Evolutionary conservation across 2,329 filamentous ascomycete species (phyloP), one percentile per base, ranked within the genome.

Genomic region (Incumbomyces lentus): DNA sequence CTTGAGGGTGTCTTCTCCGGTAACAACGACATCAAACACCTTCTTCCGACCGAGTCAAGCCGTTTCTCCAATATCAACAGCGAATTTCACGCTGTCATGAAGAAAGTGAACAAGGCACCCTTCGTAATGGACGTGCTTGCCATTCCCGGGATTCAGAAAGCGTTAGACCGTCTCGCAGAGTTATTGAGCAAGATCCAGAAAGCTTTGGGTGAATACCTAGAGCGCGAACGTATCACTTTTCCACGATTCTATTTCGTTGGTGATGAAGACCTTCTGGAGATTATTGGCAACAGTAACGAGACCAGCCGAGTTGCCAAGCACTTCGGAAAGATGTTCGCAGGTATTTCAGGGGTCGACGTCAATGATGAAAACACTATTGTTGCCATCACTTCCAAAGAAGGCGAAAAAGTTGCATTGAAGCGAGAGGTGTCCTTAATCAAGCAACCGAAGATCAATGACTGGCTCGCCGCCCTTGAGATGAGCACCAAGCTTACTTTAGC

Each of bases 311-410:
- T 98, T 55, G 87, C 92, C 34, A 98, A 98, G 65, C 93, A 99
- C 70, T 88, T 99, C 72, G 90, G 94, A 65, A 99, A 99, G 73
- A 99, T 99, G 92, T 99, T 99, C 72, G 92, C 93, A 53, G 92
- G 92, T 52, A 74, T 98, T 40, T 90, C 84, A 3, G 92, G 92
- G 2, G 76, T 98, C 31, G 73, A 89, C 35, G 90, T 95, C 72
- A 87, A 94, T 55, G 88, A 96, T 46, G 86, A 95, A 58, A 79
- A 81, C 19, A 80, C 86, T 52, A 96, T 99, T 53, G 82, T 84
- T 19, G 90, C 88, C 6, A 90, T 96, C 59, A 92, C 84, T 2
- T 98, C 92, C 0, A 95, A 95, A 62, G 93, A 99, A 66, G 89
- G 84, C 44, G 92, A 99, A 66, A 76, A 82, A 52, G 87, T 98